Base-by-base conservation (phyloP, 192 early-diverging fungal genomes). In the Gigaspora rosea region DNA sequence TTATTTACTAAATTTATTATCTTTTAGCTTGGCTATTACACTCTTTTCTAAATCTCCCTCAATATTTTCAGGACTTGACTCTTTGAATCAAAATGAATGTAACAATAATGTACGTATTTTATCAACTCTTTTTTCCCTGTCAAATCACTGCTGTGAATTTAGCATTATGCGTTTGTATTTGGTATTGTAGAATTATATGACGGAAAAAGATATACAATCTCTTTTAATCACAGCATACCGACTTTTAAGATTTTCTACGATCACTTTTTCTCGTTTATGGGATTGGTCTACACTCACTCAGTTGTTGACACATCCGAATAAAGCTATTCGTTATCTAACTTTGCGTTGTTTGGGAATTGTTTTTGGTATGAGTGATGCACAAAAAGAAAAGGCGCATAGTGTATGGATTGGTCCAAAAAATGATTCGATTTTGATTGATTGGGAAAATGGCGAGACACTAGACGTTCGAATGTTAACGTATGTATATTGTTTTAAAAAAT, bases 31-130 rank as follows among this genome's bases (percentile, higher is more conserved):
- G 81, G 81, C 87, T 83, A 84, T 86, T 79, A 69, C 88, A 51
- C 82, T 88, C 65, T 89, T 89, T 76, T 76, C 82, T 48, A 80
- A 86, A 56, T 82, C 84, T 52, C 84, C 86, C 16, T 88, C 88
- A 36, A 79, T 86, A 52, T 78, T 89, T 67, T 86, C 86, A 70
- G 47, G 54, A 57, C 18, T 68, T 51, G 27, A 68, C 36, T 78
- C 52, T 10, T 78, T 33, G n/a, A 52, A 68, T 52, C 32, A 27
- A 78, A 48, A 47, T 41, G 20, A 72, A 41, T 41, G 41, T 46
- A 57, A 8, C 33, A 48, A 22, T 4, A 10, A 11, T 58, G n/a
- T 5, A 66, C 48, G 63, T 56, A 46, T 47, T 52, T 58, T 48
- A 62, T 20, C 5, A 13, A 41, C 41, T 6, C 3, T 41, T 13